A percentile compares a stretch with the other conserved stretches of the same genome.
phyloP scores from a whole-genome alignment of 2,329 filamentous ascomycete genomes.

The Sporothrix brunneoviolacea region DNA sequence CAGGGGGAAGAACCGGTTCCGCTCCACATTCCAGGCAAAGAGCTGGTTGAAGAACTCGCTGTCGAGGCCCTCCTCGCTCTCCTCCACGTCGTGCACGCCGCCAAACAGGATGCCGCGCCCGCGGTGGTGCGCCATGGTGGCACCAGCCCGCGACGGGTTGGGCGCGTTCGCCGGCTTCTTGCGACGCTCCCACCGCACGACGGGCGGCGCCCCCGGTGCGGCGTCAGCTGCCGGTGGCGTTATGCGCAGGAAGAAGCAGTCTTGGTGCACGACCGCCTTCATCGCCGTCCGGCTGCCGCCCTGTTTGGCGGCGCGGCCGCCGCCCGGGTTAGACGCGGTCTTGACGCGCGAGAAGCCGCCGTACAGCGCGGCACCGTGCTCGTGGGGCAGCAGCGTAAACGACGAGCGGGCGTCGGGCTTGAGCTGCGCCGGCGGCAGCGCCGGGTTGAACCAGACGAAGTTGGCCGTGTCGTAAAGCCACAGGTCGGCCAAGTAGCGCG shows the following conservation, averaged over 20 bases:
- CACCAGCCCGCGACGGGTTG: conserved; percentile 73
- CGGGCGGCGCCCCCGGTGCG: conserved; percentile 57
- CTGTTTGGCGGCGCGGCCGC: conserved; percentile 33
- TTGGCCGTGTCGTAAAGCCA: conserved; percentile 93
- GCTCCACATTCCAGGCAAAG: conserved; percentile 90
- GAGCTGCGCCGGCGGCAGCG: conserved; percentile 67
- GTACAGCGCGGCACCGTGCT: conserved; percentile 81
- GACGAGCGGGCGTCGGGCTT: conserved; percentile 89
- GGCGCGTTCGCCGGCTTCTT: conserved; percentile 90
- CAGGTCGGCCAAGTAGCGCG: conserved; percentile 85
- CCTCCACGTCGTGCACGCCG: conserved; percentile 87
- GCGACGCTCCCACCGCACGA: conserved; percentile 81
- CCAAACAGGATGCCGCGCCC: conserved; percentile 90
- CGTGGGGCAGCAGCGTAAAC: conserved; percentile 86
- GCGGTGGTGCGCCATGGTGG: conserved; percentile 92
- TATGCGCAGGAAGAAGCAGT: conserved; percentile 88
- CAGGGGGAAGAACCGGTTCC: conserved; percentile 89
- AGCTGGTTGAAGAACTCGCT: conserved; percentile 94
- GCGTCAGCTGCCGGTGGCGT: conserved; percentile 64
- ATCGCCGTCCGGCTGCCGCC: conserved; percentile 64
- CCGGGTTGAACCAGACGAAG: conserved; percentile 76
- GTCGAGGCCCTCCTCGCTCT: conserved; percentile 90
- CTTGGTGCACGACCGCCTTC: conserved; percentile 85
- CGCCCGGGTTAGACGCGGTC: conserved; percentile 56
- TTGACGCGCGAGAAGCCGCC: conserved; percentile 94